Evolutionary conservation across 192 early-diverging fungal genomes (phyloP).

Genomic region (Podila clonocystis): DNA sequence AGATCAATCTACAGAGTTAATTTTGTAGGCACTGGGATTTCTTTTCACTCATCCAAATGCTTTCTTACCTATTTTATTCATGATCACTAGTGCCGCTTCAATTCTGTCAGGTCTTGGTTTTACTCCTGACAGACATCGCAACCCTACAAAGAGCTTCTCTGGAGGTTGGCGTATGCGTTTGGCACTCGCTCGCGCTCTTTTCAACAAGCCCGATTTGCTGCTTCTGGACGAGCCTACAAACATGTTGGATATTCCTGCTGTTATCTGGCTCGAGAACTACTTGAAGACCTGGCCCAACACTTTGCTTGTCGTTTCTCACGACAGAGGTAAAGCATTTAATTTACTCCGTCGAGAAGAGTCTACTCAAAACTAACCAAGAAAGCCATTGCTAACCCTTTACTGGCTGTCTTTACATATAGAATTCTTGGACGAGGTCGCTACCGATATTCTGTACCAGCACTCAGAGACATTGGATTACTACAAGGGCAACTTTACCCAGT

Average conservation of each 20-base stretch:
- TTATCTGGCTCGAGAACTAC: constrained; percentile 98
- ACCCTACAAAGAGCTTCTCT: constrained; percentile 93
- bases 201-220: constrained; percentile 92
- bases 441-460: constrained; percentile 97
- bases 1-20: neutral
- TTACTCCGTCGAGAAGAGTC: neutral
- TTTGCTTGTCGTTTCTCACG: constrained; percentile 97
- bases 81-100: constrained; percentile 76
- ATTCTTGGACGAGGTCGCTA: constrained; percentile 97
- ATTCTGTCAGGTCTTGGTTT: constrained; percentile 99
- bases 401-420: constrained; percentile 48
- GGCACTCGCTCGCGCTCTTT: constrained; percentile 94
- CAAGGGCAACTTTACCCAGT: constrained; percentile 93
- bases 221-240: constrained; percentile 94
- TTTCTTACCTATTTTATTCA: neutral
- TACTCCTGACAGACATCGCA: constrained; percentile 74
- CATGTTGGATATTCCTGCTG: constrained; percentile 95
- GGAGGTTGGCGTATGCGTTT: constrained; percentile 99
- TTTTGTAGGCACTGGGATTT: neutral
- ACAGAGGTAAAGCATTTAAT: constrained; percentile 68
- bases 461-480: constrained; percentile 94
- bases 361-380: neutral
- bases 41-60: neutral
- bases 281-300: constrained; percentile 92
- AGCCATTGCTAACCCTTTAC: neutral